Evolutionary conservation across 306 rosid genomes (phyloP), one percentile per base, ranked within the genome.

Genomic region (Cicer pinnatifidum): DNA sequence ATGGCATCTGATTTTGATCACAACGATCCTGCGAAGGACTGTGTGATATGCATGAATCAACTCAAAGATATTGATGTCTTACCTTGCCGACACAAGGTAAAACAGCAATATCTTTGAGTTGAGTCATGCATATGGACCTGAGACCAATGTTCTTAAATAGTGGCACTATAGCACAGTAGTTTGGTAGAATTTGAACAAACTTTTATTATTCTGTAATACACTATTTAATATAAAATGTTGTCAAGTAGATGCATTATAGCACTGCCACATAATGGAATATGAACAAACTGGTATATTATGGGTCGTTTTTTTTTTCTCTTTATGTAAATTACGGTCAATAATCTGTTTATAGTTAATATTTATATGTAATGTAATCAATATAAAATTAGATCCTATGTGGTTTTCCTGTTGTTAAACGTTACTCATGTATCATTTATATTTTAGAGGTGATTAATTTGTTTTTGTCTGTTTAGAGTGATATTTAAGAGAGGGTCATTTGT

Each of bases 31-130:
- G 95, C 93, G 62, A 87, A 87, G 85, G 99, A 94, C 75, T 94
- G 99, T 59, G 96, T 90, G n/a, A 88, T 95, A 71, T 95, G 99
- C 93, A 89, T 95, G 97, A 88, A 96, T 1, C 92, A 95, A 82
- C 89, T 93, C 38, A 94, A 90, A 82, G 96, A 90, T 78, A 91
- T 96, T 9, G 91, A 92, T 45, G 88, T 91, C 20, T 78, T 94
- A 69, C 99, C 99, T 61, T 91, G 97, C 74, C 88, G 99, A 57
- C 99, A 94, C 82, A 85, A 89, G 99, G 97, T 17, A 17, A 17
- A 1, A 17, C 19, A 17, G 19, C 19, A 17, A 1, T 17, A 17
- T 17, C 19, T 1, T 17, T 17, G 19, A 17, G 1, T 17, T 16
- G 17, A 16, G 17, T 16, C 17, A 17, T 17, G 19, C 19, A 17